Percentiles rank a stretch among this genome's conserved stretches.
Evolutionary conservation across 2,329 filamentous ascomycete genomes (phyloP).

Genomic region (Colletotrichum sp.): DNA sequence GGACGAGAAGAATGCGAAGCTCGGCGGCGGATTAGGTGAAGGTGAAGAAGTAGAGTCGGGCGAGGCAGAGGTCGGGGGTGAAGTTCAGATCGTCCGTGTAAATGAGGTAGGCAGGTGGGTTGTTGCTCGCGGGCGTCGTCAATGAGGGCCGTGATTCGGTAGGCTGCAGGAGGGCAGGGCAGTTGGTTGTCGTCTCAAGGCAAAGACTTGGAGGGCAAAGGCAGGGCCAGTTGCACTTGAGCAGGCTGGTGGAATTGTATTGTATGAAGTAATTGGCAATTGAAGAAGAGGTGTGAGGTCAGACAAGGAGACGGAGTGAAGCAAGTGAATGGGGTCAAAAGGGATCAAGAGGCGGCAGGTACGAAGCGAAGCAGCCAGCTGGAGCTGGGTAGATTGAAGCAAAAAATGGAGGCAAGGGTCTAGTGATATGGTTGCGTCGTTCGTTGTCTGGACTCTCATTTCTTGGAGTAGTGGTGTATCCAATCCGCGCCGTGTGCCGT

Average conservation of each 20-base stretch:
- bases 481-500: background rate
- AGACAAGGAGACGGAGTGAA: background rate
- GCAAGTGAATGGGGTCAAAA: slow-evolving; percentile 1
- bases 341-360: background rate
- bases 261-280: background rate
- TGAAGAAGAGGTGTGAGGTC: background rate
- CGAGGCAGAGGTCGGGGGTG: background rate
- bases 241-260: background rate
- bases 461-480: background rate
- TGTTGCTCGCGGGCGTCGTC: slow-evolving; percentile 14
- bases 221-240: background rate
- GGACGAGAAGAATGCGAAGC: background rate
- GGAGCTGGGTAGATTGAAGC: slow-evolving; percentile 3
- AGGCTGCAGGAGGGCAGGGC: background rate
- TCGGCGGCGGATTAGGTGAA: background rate
- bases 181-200: background rate
- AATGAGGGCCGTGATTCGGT: slow-evolving; percentile 16
- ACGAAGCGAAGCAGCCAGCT: background rate
- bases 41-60: background rate
- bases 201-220: background rate
- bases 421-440: slow-evolving; percentile 24
- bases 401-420: slow-evolving; percentile 11
- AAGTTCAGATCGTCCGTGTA: slow-evolving; percentile 18
- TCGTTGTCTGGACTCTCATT: slow-evolving; percentile 20
- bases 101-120: slow-evolving; percentile 10